These are phyloP conservation scores for Arthroderma sp. DNA, from an alignment of 2,329 filamentous ascomycete genomes.

Conservation along the genomic window DNA sequence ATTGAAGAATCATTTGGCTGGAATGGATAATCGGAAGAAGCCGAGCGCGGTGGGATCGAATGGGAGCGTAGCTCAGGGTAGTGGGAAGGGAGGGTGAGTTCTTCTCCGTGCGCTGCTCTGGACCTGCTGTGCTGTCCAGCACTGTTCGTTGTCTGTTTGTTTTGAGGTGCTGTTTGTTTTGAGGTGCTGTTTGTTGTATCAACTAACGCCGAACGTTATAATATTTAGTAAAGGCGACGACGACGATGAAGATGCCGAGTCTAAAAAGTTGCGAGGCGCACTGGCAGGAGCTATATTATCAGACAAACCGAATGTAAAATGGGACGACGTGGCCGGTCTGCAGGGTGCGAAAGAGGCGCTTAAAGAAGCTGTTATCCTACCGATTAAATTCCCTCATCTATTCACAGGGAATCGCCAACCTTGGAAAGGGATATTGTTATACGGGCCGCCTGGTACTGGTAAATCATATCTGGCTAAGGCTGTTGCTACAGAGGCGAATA, in stretches of 20 bases:
- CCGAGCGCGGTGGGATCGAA: conserved; percentile 40
- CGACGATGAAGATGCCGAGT: conserved; percentile 73
- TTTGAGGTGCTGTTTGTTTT: not conserved
- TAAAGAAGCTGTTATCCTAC: conserved; percentile 93
- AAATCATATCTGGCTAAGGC: conserved; percentile 97
- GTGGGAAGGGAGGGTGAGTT: conserved; percentile 43
- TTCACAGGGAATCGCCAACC: conserved; percentile 94
- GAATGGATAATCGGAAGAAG: conserved; percentile 41
- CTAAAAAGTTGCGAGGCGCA: conserved; percentile 86
- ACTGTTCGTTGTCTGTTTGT: not conserved
- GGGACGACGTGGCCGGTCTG: conserved; percentile 94
- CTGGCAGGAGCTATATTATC: conserved; percentile 83
- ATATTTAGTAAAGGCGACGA: conserved; percentile 34
- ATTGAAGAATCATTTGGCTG: conserved; percentile 77
- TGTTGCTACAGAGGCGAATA: conserved; percentile 95
- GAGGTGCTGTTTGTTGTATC: too few species aligned
- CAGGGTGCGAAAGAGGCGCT: conserved; percentile 91
- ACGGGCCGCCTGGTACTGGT: conserved; percentile 90
- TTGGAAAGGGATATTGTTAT: conserved; percentile 95
- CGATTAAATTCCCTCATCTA: conserved; percentile 94
- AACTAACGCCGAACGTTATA: conserved; percentile 4
- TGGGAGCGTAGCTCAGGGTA: conserved; percentile 37
- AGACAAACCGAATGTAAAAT: conserved; percentile 90
- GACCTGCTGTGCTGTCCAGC: too few species aligned
- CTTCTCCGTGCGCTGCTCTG: not conserved